These are phyloP conservation scores for Ophiocordyceps australis DNA, from an alignment of 2,329 filamentous ascomycete species.

Conservation along the genomic window DNA sequence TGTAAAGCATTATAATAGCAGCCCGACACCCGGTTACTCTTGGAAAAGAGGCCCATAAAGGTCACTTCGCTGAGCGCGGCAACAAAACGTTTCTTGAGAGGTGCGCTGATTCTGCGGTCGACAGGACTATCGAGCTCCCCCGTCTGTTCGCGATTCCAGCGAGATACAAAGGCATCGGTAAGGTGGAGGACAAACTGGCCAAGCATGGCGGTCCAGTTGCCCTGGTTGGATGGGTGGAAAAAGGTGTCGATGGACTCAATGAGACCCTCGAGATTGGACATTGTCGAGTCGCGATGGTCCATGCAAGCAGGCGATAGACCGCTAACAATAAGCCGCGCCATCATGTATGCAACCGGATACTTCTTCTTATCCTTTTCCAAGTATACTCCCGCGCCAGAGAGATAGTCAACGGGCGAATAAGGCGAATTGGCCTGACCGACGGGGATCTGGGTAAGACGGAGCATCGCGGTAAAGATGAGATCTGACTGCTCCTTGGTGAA, in stretches of 20 bases:
- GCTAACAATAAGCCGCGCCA: conserved; percentile 84
- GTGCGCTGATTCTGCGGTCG: conserved; percentile 60
- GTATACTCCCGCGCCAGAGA: conserved; percentile 67
- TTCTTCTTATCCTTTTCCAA: conserved; percentile 88
- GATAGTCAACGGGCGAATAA: conserved; percentile 71
- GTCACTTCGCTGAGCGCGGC: conserved; percentile 77
- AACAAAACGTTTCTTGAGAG: conserved; percentile 80
- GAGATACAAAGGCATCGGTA: conserved; percentile 88
- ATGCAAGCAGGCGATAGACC: conserved; percentile 76
- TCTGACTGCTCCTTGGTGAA: conserved; percentile 87
- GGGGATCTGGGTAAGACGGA: conserved; percentile 84
- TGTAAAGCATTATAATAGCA: conserved; percentile 85
- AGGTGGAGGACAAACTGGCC: conserved; percentile 85
- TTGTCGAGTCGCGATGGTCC: conserved; percentile 57
- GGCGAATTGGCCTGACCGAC: conserved; percentile 91
- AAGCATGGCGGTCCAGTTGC: conserved; percentile 75
- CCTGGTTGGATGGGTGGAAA: conserved; percentile 95
- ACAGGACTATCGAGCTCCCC: conserved; percentile 76
- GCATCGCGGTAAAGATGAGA: conserved; percentile 77
- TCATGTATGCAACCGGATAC: conserved; percentile 79
- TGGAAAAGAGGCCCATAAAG: conserved; percentile 96
- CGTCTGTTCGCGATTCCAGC: conserved; percentile 90
- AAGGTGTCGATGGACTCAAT: conserved; percentile 96
- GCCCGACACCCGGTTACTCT: conserved; percentile 79
- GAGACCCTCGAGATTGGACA: conserved; percentile 74